These are phyloP conservation scores for Epichloe baconii DNA, from an alignment of 2,329 filamentous ascomycete genomes.

Conservation along the genomic window DNA sequence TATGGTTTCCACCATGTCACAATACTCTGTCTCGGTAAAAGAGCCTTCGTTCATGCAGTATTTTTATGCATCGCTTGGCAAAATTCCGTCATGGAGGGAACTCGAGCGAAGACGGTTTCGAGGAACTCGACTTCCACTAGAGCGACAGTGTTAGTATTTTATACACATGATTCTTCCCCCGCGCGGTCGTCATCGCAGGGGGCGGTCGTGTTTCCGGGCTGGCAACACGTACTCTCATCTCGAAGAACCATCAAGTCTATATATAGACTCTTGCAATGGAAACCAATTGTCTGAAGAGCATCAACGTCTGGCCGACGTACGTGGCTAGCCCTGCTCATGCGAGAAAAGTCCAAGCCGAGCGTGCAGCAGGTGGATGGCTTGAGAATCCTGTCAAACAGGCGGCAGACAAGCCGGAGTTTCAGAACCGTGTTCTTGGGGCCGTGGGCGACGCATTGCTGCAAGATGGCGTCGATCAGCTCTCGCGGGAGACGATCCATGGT, in stretches of 20 bases:
- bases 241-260: conserved; percentile 40
- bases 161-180: background rate
- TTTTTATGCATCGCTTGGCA: conserved; percentile 27
- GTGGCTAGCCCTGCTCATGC: conserved; percentile 26
- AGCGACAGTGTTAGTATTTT: conserved; percentile 4
- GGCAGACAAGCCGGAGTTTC: conserved; percentile 34
- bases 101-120: conserved; percentile 29
- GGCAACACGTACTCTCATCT: conserved; percentile 30
- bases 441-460: conserved; percentile 27
- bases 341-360: conserved; percentile 36
- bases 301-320: conserved; percentile 22
- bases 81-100: conserved; percentile 34
- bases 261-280: conserved; percentile 35
- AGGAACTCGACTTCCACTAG: conserved; percentile 37
- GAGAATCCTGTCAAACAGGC: conserved; percentile 32
- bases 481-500: conserved; percentile 33
- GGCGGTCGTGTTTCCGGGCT: background rate
- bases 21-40: conserved; percentile 37
- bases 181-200: too few relatives aligned
- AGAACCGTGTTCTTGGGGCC: conserved; percentile 32
- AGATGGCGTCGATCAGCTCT: conserved; percentile 34
- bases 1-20: conserved; percentile 25
- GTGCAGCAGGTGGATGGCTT: conserved; percentile 33
- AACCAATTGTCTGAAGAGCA: conserved; percentile 31
- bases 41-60: conserved; percentile 36